These are phyloP conservation scores for Hyphodiscus hymeniophilus DNA, from an alignment of 495 filamentous ascomycete genomes.

Conservation along the genomic window DNA sequence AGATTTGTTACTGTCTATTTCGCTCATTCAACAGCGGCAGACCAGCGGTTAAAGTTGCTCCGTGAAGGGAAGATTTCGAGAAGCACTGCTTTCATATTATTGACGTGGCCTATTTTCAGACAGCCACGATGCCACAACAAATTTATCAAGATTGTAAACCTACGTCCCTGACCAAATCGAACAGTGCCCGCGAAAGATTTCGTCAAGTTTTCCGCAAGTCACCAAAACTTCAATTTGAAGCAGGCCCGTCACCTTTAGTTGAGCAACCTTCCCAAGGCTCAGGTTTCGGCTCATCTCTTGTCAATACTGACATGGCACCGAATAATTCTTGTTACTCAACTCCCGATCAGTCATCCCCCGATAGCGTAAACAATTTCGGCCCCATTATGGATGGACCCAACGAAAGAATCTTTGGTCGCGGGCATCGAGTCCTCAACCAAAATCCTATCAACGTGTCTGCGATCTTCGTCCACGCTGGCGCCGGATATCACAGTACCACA, in stretches of 20 bases:
- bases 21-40: too few relatives aligned
- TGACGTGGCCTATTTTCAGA: too few relatives aligned
- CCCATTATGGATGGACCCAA: conserved; percentile 15
- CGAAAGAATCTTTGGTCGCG: conserved; percentile 14
- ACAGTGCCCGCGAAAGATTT: conserved; percentile 5
- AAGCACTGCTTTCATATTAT: too few relatives aligned
- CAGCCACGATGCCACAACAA: conserved; percentile 5
- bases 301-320: background rate
- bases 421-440: conserved; percentile 1
- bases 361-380: background rate
- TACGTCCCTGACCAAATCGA: background rate
- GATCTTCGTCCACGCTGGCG: conserved; percentile 94
- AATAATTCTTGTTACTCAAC: background rate
- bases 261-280: conserved; percentile 4
- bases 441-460: conserved; percentile 34
- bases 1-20: too few relatives aligned
- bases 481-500: conserved; percentile 80
- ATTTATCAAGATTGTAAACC: background rate
- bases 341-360: background rate
- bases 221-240: background rate
- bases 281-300: conserved; percentile 2
- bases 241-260: conserved; percentile 4
- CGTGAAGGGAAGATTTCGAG: too few relatives aligned
- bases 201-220: conserved; percentile 14
- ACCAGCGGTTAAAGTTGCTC: too few relatives aligned